Conservation (phyloP, 176 grass and related monocot genomes). For the Hsuehochloa calcarea region DNA sequence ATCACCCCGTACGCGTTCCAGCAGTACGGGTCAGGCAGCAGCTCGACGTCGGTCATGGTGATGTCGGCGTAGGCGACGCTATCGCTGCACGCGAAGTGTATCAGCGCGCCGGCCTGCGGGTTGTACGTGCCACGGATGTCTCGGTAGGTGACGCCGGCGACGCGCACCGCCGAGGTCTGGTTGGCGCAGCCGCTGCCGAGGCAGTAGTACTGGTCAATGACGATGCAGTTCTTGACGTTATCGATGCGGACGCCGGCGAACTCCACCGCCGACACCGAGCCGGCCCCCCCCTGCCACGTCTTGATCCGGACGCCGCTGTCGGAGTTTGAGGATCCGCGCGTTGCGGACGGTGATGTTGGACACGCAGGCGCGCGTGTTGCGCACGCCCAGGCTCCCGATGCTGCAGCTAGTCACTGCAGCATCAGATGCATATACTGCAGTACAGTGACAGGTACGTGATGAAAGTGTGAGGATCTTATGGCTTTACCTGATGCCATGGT, state of each 20-base stretch:
- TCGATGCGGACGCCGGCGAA: slow-evolving; percentile 63
- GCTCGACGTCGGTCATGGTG: slow-evolving; percentile 68
- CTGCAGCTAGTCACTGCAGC: slow-evolving; percentile 16
- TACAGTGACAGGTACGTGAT: background rate
- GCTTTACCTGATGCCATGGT: slow-evolving; percentile 77
- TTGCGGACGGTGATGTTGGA: slow-evolving; percentile 62
- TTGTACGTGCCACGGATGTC: slow-evolving; percentile 73
- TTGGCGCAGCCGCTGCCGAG: slow-evolving; percentile 54
- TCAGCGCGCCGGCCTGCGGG: slow-evolving; percentile 35
- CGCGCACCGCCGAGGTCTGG: slow-evolving; percentile 58
- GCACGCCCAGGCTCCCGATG: slow-evolving; percentile 81
- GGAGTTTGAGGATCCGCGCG: slow-evolving; percentile 53
- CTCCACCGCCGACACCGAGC: slow-evolving; percentile 44
- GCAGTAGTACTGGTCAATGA: slow-evolving; percentile 91
- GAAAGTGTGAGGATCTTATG: background rate
- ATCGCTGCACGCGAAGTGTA: slow-evolving; percentile 81
- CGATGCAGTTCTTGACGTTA: slow-evolving; percentile 77
- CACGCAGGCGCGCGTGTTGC: slow-evolving; percentile 64
- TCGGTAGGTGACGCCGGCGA: slow-evolving; percentile 53
- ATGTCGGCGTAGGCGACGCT: slow-evolving; percentile 63
- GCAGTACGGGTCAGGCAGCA: slow-evolving; percentile 56
- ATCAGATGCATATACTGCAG: background rate
- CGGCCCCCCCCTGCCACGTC: slow-evolving; percentile 81
- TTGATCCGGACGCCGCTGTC: slow-evolving; percentile 87
- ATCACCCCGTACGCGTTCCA: slow-evolving; percentile 74